Conservation (phyloP, 2,329 filamentous ascomycete species). For the Chaetomium olivaceum region DNA sequence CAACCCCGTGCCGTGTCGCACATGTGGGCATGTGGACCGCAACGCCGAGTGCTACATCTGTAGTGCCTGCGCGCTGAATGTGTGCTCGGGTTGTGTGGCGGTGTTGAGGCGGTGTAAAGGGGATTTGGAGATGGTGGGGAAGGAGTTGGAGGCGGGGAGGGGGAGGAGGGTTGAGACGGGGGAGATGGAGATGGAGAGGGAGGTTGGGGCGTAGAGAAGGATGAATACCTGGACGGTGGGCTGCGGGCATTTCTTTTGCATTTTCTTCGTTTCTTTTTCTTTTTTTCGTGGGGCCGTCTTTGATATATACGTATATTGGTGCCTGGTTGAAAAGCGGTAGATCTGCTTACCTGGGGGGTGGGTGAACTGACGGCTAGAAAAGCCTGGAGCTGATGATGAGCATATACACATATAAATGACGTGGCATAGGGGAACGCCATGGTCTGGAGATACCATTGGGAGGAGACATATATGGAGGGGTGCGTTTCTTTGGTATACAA, state of each 20-base stretch:
- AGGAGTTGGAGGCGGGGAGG: slow-evolving; percentile 35
- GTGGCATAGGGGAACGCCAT: background rate
- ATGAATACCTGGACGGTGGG: background rate
- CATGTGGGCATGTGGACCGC: slow-evolving; percentile 43
- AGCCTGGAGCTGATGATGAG: background rate
- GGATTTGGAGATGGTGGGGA: slow-evolving; percentile 47
- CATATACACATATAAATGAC: background rate
- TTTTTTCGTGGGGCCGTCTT: background rate
- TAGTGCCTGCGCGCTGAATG: slow-evolving; percentile 35
- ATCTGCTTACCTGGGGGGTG: slow-evolving; percentile 2
- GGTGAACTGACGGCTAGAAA: background rate
- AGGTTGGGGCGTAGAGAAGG: background rate
- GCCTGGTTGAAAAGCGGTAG: slow-evolving; percentile 2
- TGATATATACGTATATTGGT: background rate
- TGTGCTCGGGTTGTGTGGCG: slow-evolving; percentile 43
- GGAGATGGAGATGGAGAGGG: background rate
- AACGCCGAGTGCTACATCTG: slow-evolving; percentile 44
- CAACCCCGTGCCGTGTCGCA: slow-evolving; percentile 56
- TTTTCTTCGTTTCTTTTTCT: background rate
- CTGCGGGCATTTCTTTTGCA: background rate
- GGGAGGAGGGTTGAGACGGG: background rate
- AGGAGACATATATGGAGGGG: background rate
- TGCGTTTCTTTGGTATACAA: background rate
- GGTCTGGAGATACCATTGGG: background rate
- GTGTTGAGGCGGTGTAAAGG: slow-evolving; percentile 45